Evolutionary conservation across 1,284 basidiomycete species (phyloP).

Genomic region (Termitomyces sp.): DNA sequence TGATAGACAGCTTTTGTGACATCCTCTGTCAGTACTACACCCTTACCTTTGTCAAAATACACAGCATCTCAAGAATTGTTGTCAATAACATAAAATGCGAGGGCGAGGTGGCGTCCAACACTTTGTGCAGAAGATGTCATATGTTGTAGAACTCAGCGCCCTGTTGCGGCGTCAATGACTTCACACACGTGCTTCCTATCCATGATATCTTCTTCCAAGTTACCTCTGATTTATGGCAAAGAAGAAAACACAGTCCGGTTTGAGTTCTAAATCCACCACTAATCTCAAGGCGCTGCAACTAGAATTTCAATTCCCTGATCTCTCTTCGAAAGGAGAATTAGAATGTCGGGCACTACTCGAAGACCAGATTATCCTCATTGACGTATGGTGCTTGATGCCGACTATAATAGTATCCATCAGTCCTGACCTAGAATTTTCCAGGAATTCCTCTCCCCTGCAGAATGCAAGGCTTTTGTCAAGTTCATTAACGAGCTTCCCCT

Average conservation of each 20-base stretch:
- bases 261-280: background rate
- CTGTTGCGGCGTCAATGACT: too few relatives aligned
- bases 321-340: conserved; percentile 39
- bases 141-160: too few relatives aligned
- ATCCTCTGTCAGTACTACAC: too few relatives aligned
- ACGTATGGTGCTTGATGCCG: conserved; percentile 36
- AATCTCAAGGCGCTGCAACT: background rate
- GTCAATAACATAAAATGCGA: too few relatives aligned
- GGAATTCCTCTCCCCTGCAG: conserved; percentile 52
- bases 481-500: conserved; percentile 63
- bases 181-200: too few relatives aligned
- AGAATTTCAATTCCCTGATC: conserved; percentile 24
- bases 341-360: conserved; percentile 44
- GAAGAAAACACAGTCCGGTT: background rate
- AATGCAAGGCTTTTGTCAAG: conserved; percentile 59
- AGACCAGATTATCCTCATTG: conserved; percentile 62
- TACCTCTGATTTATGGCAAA: background rate
- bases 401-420: background rate
- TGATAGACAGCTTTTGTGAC: too few relatives aligned
- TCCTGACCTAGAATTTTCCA: conserved; percentile 19
- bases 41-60: too few relatives aligned
- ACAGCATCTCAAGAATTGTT: too few relatives aligned
- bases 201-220: too few relatives aligned
- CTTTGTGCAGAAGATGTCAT: too few relatives aligned
- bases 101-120: too few relatives aligned